Conservation (phyloP, 768 basidiomycete species). For the Boletus edulis region DNA sequence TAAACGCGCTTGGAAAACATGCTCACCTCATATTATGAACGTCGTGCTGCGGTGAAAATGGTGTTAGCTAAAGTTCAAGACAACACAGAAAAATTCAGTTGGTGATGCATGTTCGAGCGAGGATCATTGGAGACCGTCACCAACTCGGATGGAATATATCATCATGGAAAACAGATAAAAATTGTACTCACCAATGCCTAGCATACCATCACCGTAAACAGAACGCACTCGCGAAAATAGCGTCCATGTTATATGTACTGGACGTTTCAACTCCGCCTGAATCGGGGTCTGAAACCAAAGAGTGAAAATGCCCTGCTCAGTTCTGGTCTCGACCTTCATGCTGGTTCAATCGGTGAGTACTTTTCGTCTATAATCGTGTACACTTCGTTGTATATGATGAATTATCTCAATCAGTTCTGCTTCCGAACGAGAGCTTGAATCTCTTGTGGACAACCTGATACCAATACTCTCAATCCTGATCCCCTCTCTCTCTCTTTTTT, state of each 20-base stretch:
- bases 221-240: background rate
- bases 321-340: no score
- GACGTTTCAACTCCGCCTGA: conserved; percentile 11
- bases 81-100: conserved; percentile 39
- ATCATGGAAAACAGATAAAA: conserved; percentile 42
- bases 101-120: conserved; percentile 76
- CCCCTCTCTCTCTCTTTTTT: background rate
- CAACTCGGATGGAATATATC: conserved; percentile 74
- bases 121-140: conserved; percentile 69
- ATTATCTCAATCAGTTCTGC: conserved; percentile 67
- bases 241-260: background rate
- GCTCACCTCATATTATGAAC: conserved; percentile 5
- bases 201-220: background rate
- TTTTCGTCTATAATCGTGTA: background rate
- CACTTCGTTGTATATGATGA: conserved; percentile 40
- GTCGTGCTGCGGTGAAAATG: background rate
- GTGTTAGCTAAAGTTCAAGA: conserved; percentile 11
- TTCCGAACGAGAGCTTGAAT: conserved; percentile 68
- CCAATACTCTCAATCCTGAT: conserved; percentile 53
- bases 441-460: conserved; percentile 69
- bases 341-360: conserved; percentile 13
- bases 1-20: background rate
- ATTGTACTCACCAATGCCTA: conserved; percentile 31
- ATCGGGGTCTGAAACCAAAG: conserved; percentile 30
- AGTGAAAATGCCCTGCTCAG: no score